Percentiles rank a stretch among this genome's conserved stretches.
phyloP scores from a whole-genome alignment of 2,329 filamentous ascomycete species.

The Ampelomyces quisqualis region DNA sequence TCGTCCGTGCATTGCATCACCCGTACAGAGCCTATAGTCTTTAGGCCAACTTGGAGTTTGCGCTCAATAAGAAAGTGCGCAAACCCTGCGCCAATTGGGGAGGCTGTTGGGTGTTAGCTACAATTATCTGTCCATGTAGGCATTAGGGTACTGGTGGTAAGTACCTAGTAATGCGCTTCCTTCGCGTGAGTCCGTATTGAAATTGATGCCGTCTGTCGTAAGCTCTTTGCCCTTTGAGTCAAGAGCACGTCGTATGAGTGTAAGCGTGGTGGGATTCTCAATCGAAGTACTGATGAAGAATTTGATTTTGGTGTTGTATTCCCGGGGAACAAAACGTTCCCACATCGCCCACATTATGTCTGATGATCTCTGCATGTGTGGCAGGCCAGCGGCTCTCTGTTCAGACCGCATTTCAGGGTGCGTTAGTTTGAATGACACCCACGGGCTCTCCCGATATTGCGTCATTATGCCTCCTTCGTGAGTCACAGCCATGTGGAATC shows the following conservation, averaged over 20 bases:
- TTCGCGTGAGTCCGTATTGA: background rate
- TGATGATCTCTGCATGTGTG: background rate
- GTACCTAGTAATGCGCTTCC: background rate
- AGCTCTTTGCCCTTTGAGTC: background rate
- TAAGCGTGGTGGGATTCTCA: background rate
- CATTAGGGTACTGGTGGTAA: background rate
- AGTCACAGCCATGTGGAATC: background rate
- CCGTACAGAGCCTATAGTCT: background rate
- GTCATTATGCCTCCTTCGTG: background rate
- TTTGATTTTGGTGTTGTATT: background rate
- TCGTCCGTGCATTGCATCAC: background rate
- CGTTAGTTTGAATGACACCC: background rate
- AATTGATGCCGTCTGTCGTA: background rate
- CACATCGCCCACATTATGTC: slow-evolving; percentile 5
- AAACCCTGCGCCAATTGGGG: background rate
- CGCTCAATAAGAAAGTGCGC: slow-evolving; percentile 2
- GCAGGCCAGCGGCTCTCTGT: background rate
- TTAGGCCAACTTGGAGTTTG: background rate
- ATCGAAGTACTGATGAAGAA: background rate
- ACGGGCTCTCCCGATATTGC: background rate
- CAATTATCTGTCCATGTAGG: background rate
- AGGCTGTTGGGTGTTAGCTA: background rate
- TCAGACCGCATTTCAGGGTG: background rate
- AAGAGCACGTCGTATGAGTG: background rate
- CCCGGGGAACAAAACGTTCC: background rate